These are phyloP conservation scores for Fraxinus cuspidata DNA, from an alignment of 257 asterid genomes.

Conservation along the genomic window DNA sequence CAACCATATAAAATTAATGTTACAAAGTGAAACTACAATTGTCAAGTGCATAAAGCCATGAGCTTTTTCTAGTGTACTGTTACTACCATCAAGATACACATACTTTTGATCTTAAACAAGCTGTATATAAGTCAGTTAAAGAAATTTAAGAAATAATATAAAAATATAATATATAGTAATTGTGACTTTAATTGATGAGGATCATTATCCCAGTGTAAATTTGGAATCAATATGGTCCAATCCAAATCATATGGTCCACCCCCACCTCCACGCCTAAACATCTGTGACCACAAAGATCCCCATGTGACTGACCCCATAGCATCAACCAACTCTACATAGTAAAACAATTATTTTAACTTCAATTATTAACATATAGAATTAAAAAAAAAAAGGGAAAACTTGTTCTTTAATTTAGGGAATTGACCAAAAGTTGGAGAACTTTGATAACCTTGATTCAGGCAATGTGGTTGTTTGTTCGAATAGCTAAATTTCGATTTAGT, in stretches of 20 bases:
- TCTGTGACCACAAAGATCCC: constrained; percentile 7
- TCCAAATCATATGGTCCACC: constrained; percentile 18
- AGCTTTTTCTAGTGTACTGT: not conserved
- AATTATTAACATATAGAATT: not conserved
- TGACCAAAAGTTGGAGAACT: not conserved
- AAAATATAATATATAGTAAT: not conserved
- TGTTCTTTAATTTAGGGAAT: not conserved
- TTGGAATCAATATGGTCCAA: constrained; percentile 7
- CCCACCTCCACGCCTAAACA: constrained; percentile 32
- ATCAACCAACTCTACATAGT: not conserved
- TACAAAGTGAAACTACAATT: not conserved
- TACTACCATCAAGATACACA: not conserved
- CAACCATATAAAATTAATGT: no score
- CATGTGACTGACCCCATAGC: constrained; percentile 24
- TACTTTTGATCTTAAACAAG: not conserved
- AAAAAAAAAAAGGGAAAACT: not conserved
- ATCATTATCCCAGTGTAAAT: constrained; percentile 4
- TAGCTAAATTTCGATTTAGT: no score
- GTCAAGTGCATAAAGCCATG: not conserved
- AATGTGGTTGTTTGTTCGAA: not conserved
- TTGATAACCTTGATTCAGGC: not conserved
- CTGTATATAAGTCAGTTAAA: not conserved
- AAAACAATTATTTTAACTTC: not conserved
- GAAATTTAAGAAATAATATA: not conserved
- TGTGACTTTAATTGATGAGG: constrained; percentile 10